These are phyloP conservation scores for Sambucus nigra DNA, from an alignment of 129 eudicot species.

Conservation along the genomic window DNA sequence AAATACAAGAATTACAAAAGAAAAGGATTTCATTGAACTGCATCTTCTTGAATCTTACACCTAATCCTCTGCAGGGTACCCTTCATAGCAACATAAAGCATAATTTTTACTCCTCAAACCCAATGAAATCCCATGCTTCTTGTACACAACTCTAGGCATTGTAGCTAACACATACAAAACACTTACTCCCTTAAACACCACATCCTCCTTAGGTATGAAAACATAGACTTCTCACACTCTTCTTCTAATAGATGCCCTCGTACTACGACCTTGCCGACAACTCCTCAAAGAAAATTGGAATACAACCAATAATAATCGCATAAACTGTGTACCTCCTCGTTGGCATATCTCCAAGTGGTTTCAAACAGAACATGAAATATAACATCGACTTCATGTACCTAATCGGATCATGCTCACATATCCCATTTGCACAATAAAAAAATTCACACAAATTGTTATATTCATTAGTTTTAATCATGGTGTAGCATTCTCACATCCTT, in stretches of 20 bases:
- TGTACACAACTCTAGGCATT: slow-evolving; percentile 63
- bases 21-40: too few relatives aligned
- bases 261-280: slow-evolving; percentile 60
- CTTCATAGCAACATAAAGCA: slow-evolving; percentile 77
- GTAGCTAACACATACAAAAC: too few relatives aligned
- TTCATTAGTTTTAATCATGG: slow-evolving; percentile 5
- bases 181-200: slow-evolving; percentile 71
- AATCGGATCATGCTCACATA: slow-evolving; percentile 85
- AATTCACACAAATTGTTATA: slow-evolving; percentile 49
- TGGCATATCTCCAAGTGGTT: slow-evolving; percentile 91
- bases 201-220: slow-evolving; percentile 77
- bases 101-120: slow-evolving; percentile 74
- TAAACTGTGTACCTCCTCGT: slow-evolving; percentile 74
- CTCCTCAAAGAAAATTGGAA: slow-evolving; percentile 89
- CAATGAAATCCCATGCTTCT: slow-evolving; percentile 88
- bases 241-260: slow-evolving; percentile 64
- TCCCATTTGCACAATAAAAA: slow-evolving; percentile 71
- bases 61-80: slow-evolving; percentile 62
- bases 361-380: slow-evolving; percentile 69
- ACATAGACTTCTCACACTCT: slow-evolving; percentile 53
- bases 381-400: slow-evolving; percentile 83
- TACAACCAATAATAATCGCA: slow-evolving; percentile 66
- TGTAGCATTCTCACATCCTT: slow-evolving; percentile 41
- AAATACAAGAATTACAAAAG: too few relatives aligned
- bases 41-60: slow-evolving; percentile 36